Percentiles rank a stretch among this genome's conserved stretches.
Evolutionary conservation across 1,139 yeast species (phyloP).

Genomic region (Arxiozyma slooffiae): DNA sequence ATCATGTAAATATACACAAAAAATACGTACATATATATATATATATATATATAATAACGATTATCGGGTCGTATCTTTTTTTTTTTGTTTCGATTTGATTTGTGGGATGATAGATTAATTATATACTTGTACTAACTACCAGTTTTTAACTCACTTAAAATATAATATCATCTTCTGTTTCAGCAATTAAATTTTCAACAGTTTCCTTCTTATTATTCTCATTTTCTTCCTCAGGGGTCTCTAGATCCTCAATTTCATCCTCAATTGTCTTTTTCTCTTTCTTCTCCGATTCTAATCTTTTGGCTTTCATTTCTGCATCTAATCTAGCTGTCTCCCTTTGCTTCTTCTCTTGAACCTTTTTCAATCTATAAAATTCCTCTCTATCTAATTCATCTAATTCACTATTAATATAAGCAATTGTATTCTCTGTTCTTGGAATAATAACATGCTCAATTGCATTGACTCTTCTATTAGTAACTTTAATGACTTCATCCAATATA

Average conservation of each 20-base stretch:
- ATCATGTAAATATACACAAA: constrained; percentile 1
- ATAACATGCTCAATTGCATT: constrained; percentile 98
- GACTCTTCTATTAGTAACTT: constrained; percentile 95
- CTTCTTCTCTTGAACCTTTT: constrained; percentile 91
- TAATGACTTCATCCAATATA: constrained; percentile 92
- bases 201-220: constrained; percentile 15
- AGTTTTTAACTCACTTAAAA: neutral
- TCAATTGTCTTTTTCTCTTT: constrained; percentile 4
- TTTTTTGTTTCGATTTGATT: too few relatives aligned
- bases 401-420: constrained; percentile 84
- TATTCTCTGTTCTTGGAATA: constrained; percentile 94
- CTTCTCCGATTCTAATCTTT: constrained; percentile 8
- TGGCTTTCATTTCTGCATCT: constrained; percentile 30
- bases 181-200: constrained; percentile 6
- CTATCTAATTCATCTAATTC: constrained; percentile 96
- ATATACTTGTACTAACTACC: neutral
- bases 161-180: constrained; percentile 6
- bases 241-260: neutral
- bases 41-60: too few relatives aligned
- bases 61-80: too few relatives aligned
- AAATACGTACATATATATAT: neutral
- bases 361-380: constrained; percentile 93
- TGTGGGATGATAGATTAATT: too few relatives aligned
- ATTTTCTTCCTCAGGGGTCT: neutral
- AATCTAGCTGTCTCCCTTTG: constrained; percentile 42